Evolutionary conservation across 257 asterid genomes (phyloP).

Genomic region (Solanum chilense): DNA sequence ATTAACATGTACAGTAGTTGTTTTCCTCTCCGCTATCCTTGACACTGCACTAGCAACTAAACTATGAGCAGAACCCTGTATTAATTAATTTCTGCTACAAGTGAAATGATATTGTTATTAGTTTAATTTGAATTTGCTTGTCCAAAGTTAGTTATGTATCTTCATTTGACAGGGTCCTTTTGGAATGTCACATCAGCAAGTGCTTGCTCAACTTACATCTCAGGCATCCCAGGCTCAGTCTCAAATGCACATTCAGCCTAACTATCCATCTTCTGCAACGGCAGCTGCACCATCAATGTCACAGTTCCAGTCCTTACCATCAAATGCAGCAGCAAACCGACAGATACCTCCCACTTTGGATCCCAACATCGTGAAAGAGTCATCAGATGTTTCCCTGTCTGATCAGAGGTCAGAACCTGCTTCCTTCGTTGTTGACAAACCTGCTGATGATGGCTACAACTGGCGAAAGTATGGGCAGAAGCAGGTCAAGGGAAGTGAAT

Average conservation of each 20-base stretch:
- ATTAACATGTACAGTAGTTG: not conserved
- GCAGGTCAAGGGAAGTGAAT: slow-evolving; percentile 50
- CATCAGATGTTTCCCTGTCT: slow-evolving; percentile 23
- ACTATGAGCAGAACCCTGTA: not conserved
- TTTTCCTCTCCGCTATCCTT: not conserved
- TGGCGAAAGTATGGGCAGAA: slow-evolving; percentile 56
- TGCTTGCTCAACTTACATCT: slow-evolving; percentile 37
- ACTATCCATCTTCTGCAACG: slow-evolving; percentile 28
- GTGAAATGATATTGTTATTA: not conserved
- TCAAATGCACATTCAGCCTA: slow-evolving; percentile 25
- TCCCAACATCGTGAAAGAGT: slow-evolving; percentile 15
- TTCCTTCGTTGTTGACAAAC: slow-evolving; percentile 33
- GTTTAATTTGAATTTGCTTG: not conserved
- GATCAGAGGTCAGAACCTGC: slow-evolving; percentile 39
- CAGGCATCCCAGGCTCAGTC: slow-evolving; percentile 32
- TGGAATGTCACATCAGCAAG: slow-evolving; percentile 53
- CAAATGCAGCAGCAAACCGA: slow-evolving; percentile 12
- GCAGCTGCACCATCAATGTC: slow-evolving; percentile 14
- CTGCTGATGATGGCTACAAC: slow-evolving; percentile 45
- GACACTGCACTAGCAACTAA: not conserved
- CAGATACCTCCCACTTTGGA: slow-evolving; percentile 14
- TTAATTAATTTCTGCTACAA: not conserved
- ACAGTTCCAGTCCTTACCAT: slow-evolving; percentile 12
- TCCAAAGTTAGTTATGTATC: not conserved
- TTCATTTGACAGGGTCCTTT: slow-evolving; percentile 31